Evolutionary conservation across 1,284 basidiomycete genomes (phyloP).

Genomic region (Papiliotrema nemorosa): DNA sequence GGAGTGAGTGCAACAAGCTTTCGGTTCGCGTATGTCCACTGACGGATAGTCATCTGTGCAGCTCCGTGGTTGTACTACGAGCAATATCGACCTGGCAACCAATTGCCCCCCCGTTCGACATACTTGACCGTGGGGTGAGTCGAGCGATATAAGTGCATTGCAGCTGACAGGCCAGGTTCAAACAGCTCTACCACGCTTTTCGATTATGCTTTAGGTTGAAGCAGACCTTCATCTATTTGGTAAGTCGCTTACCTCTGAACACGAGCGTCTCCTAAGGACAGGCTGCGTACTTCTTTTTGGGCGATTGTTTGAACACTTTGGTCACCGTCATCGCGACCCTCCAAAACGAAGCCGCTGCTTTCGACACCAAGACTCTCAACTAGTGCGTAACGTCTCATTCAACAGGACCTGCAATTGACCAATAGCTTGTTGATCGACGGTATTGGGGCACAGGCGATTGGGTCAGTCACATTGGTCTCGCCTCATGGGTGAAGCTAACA

Average conservation of each 20-base stretch:
- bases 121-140: conserved; percentile 61
- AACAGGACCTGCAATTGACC: conserved; percentile 52
- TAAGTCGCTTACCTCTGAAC: conserved; percentile 1
- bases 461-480: conserved; percentile 53
- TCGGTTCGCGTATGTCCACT: background rate
- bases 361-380: conserved; percentile 41
- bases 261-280: conserved; percentile 18
- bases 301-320: conserved; percentile 60
- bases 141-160: conserved; percentile 3
- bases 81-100: conserved; percentile 68
- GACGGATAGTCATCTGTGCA: conserved; percentile 61
- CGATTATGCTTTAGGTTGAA: conserved; percentile 65
- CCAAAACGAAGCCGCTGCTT: conserved; percentile 62
- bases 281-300: conserved; percentile 69
- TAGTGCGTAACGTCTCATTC: conserved; percentile 28
- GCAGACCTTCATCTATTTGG: conserved; percentile 54
- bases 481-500: background rate
- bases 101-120: conserved; percentile 63
- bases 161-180: conserved; percentile 56
- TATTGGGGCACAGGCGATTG: conserved; percentile 66
- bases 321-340: conserved; percentile 69
- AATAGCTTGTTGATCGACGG: conserved; percentile 67
- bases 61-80: conserved; percentile 73
- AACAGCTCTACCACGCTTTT: conserved; percentile 64
- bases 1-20: conserved; percentile 56